Base-by-base conservation (phyloP, 1,139 yeast genomes). In the Yamadazyma membranifaciens region DNA sequence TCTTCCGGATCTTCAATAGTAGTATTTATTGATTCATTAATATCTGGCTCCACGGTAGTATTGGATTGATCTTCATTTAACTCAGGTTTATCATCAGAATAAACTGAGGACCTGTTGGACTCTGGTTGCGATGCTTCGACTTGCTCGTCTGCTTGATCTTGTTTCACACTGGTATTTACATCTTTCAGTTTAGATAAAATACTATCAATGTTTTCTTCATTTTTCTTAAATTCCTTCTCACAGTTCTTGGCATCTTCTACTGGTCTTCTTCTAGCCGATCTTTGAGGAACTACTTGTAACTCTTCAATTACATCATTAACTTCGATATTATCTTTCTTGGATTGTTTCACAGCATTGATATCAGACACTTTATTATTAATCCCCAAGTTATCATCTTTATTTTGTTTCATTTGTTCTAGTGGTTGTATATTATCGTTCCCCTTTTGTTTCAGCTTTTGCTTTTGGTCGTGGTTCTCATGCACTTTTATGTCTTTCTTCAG, bases 71-170 rank as follows among this genome's bases (percentile, higher is more conserved):
- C 39, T 9, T 28, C 32, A 27, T 10, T 17, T 20, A 7, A 22
- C 13, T 33, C 31, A 13, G 26, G 34, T 22, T 46, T 48, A 20
- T 47, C 54, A 31, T 51, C 56, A 2, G 59, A 55, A 43, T 54
- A 54, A n/a, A 53, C 48, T 10, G 58, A 55, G 3, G 57, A 52
- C 28, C 57, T 43, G 37, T 45, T 50, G 6, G 56, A 51, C 10
- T 33, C 35, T n/a, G 24, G 15, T 9, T 6, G 15, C 10, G 12
- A 4, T 10, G 4, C 27, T 5, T 33, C 34, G 20, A 32, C 26
- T 32, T 25, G 20, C 6, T 16, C 26, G 9, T 31, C 33, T 6
- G 33, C 6, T 16, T 14, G n/a, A n/a, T n/a, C 33, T n/a, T 33
- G 27, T 22, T 20, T 33, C 14, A 12, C 17, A 9, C n/a, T 4